These are phyloP conservation scores for Hypoxylon crocopeplum DNA, from an alignment of 495 filamentous ascomycete genomes.

Conservation along the genomic window DNA sequence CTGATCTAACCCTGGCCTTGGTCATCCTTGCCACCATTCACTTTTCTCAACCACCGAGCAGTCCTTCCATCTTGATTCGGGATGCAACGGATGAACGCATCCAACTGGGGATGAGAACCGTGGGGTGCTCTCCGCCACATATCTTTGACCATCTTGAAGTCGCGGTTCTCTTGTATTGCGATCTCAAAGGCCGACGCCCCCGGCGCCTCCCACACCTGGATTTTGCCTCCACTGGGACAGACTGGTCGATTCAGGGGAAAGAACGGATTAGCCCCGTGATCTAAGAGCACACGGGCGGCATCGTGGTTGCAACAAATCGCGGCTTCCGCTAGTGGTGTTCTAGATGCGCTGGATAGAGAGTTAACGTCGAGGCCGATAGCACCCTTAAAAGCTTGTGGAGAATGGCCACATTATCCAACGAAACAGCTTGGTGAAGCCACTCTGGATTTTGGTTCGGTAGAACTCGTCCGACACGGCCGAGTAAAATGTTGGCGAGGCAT, in stretches of 20 bases:
- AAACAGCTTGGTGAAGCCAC: neutral
- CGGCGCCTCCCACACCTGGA: neutral
- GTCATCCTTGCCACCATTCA: no score
- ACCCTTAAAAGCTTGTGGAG: neutral
- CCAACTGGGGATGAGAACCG: no score
- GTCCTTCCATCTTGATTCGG: no score
- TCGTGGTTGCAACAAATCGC: neutral
- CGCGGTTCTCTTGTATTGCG: neutral
- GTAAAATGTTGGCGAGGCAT: neutral
- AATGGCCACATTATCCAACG: neutral
- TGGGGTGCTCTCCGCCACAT: neutral
- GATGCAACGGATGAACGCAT: no score
- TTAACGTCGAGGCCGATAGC: neutral
- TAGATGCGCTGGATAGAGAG: neutral
- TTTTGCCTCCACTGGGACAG: no score
- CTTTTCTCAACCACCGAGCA: no score
- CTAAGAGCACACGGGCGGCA: neutral
- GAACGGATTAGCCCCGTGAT: neutral
- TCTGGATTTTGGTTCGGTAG: neutral
- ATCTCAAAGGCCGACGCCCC: neutral
- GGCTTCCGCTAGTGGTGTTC: neutral
- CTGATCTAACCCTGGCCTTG: no score
- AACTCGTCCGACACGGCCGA: neutral
- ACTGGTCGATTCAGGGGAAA: neutral
- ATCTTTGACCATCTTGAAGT: neutral